These are phyloP conservation scores for Acanthamoeba rhysodes DNA, from an alignment of 208 protist genomes.

Conservation along the genomic window DNA sequence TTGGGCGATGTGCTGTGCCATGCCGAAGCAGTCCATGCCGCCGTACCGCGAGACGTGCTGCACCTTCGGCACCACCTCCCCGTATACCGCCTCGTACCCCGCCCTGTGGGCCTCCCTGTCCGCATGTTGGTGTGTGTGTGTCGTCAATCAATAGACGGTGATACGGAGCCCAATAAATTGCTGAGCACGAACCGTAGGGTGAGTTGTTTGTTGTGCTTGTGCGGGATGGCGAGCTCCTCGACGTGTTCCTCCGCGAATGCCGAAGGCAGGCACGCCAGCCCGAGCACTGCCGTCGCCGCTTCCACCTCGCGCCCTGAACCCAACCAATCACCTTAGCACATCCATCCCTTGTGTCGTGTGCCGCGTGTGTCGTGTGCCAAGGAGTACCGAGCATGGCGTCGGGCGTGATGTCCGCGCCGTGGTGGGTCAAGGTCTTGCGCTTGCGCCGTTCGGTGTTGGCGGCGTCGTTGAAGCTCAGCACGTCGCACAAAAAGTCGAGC, in stretches of 20 bases:
- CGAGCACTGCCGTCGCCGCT: not conserved
- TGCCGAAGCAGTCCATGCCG: constrained; percentile 4
- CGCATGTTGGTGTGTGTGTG: not conserved
- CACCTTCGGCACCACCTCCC: constrained; percentile 17
- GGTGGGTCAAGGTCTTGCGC: not conserved
- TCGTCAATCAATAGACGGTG: not conserved
- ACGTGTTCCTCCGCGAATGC: not conserved
- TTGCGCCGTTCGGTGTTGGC: not conserved
- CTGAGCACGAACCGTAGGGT: not conserved
- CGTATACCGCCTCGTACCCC: not conserved
- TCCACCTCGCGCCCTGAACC: not conserved
- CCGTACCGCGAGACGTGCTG: not conserved
- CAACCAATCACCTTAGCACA: not conserved
- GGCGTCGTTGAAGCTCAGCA: constrained; percentile 7
- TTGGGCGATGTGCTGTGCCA: not conserved
- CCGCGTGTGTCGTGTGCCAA: not conserved
- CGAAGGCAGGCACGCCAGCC: not conserved
- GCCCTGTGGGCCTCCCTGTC: not conserved
- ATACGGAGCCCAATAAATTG: too few species aligned
- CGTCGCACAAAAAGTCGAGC: not conserved
- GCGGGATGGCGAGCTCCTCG: constrained; percentile 3
- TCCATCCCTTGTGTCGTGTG: not conserved
- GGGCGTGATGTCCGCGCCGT: constrained; percentile 5
- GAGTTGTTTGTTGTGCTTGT: constrained; percentile 24
- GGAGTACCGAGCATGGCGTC: not conserved